phyloP scores from a whole-genome alignment of 768 basidiomycete species.

The Chlorophyllum brunneum region DNA sequence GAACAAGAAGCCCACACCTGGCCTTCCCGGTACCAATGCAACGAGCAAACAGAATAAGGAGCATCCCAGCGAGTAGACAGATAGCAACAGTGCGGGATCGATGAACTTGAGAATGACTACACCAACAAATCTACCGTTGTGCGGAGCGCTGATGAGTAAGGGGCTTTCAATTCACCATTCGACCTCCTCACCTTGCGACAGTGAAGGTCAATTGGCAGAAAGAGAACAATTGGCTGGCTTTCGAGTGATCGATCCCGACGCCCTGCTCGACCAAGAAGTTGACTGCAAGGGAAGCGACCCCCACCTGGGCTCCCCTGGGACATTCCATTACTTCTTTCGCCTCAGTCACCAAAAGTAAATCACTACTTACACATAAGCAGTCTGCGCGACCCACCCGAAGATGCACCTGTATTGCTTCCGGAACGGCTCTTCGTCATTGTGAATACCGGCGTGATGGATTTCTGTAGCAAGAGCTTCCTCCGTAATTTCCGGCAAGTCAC shows the following conservation, averaged over 20 bases:
- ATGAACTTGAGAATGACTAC: conserved; percentile 57
- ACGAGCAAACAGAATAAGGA: conserved; percentile 48
- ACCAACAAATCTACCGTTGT: conserved; percentile 53
- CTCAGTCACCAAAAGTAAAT: neutral
- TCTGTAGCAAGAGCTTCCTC: conserved; percentile 57
- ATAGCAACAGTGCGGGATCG: conserved; percentile 61
- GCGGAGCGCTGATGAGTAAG: neutral
- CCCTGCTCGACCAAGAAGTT: conserved; percentile 68
- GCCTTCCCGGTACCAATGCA: conserved; percentile 45
- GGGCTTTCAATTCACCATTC: neutral
- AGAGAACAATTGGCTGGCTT: conserved; percentile 64
- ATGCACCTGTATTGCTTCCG: conserved; percentile 67
- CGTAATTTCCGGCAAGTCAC: conserved; percentile 65
- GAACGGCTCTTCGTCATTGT: conserved; percentile 49
- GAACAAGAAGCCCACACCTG: conserved; percentile 60
- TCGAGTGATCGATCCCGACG: conserved; percentile 44
- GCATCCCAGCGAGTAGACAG: conserved; percentile 49
- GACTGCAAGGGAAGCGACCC: conserved; percentile 62
- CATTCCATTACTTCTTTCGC: neutral
- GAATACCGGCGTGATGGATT: conserved; percentile 36
- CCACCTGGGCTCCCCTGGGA: conserved; percentile 56
- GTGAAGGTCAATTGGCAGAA: conserved; percentile 72
- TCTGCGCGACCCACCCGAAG: conserved; percentile 73
- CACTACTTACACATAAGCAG: conserved; percentile 50
- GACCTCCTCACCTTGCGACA: conserved; percentile 42